Evolutionary conservation across 202 grass and related monocot genomes (phyloP).

Genomic region (Panicum hallii): DNA sequence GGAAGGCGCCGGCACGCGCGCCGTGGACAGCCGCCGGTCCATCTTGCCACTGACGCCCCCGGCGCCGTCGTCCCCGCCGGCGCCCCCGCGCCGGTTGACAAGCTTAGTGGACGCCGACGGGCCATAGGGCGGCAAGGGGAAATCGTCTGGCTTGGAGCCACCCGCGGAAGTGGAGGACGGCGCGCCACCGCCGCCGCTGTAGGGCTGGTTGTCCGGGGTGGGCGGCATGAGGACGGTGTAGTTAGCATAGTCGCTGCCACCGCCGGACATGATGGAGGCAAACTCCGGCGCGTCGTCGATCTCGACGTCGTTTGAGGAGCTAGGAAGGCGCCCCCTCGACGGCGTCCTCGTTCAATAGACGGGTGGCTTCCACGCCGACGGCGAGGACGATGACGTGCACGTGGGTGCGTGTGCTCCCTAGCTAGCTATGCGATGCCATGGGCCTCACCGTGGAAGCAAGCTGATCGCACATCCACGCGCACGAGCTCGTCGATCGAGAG

Average conservation of each 20-base stretch:
- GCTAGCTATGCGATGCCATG: conserved; percentile 36
- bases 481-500: neutral
- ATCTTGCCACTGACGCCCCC: conserved; percentile 28
- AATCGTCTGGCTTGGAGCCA: conserved; percentile 29
- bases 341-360: conserved; percentile 53
- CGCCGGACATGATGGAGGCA: conserved; percentile 35
- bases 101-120: conserved; percentile 41
- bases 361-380: conserved; percentile 27
- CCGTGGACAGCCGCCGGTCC: conserved; percentile 55
- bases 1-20: conserved; percentile 63
- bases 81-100: conserved; percentile 58
- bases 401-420: neutral
- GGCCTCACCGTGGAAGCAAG: neutral
- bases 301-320: conserved; percentile 55
- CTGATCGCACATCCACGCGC: neutral
- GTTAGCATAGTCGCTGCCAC: conserved; percentile 61
- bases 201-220: conserved; percentile 92
- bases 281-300: conserved; percentile 38
- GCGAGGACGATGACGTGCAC: conserved; percentile 8
- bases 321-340: conserved; percentile 46
- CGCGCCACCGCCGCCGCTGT: conserved; percentile 36
- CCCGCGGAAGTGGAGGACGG: conserved; percentile 48
- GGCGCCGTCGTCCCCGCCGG: conserved; percentile 46
- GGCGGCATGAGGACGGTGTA: conserved; percentile 92
- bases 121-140: conserved; percentile 44